phyloP scores from a whole-genome alignment of 75 land plant genomes.

The Pinus albicaulis region DNA sequence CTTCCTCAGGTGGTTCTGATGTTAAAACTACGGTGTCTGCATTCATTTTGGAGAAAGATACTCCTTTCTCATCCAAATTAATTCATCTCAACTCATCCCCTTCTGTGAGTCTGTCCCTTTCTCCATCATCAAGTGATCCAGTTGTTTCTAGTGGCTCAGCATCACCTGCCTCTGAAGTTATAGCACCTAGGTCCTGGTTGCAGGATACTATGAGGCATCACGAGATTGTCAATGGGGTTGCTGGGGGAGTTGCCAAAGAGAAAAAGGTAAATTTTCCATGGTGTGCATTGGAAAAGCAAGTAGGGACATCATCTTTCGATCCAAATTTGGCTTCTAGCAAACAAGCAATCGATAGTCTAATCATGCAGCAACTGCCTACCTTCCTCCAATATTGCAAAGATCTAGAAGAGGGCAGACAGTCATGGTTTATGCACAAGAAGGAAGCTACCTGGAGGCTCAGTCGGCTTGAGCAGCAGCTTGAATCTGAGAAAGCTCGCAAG shows the following conservation, averaged over 20 bases:
- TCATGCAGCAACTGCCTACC: constrained; percentile 5
- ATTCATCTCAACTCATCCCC: constrained; percentile 19
- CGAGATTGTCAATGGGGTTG: constrained; percentile 5
- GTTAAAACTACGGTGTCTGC: neutral
- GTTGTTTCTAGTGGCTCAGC: constrained; percentile 11
- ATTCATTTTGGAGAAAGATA: neutral
- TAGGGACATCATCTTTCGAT: constrained; percentile 10
- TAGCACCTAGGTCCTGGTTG: constrained; percentile 16
- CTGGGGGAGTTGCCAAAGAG: constrained; percentile 3
- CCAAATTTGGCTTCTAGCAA: constrained; percentile 7
- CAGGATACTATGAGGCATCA: constrained; percentile 10
- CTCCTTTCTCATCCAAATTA: neutral
- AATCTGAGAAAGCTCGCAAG: constrained; percentile 41
- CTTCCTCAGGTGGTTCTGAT: constrained; percentile 8
- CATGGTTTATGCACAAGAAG: constrained; percentile 45
- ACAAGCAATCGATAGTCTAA: constrained; percentile 1
- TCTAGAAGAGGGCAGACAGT: constrained; percentile 39
- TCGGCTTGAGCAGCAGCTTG: constrained; percentile 47
- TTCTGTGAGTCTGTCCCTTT: constrained; percentile 33
- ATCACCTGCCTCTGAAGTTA: constrained; percentile 6
- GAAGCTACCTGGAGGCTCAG: constrained; percentile 51
- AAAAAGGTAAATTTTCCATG: constrained; percentile 4
- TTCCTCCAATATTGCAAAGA: constrained; percentile 34
- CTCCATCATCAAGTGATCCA: constrained; percentile 20
- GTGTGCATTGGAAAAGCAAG: constrained; percentile 3